Base-by-base conservation (phyloP, 129 eudicot species). In the Daucus carota region DNA sequence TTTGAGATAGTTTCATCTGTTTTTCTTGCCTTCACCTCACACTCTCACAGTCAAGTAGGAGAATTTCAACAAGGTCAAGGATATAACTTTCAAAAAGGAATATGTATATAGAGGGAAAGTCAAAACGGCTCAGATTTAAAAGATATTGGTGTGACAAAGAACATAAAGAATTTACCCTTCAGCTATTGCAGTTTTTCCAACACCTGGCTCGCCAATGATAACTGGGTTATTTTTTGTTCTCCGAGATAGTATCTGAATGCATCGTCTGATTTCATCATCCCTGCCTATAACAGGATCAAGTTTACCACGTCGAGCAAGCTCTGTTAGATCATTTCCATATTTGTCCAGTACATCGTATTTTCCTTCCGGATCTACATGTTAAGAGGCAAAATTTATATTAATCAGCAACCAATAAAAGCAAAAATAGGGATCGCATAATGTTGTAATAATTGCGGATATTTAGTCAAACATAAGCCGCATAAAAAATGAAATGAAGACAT, bases 161-260 rank as follows among this genome's bases (percentile, higher is more conserved):
- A 70, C 33, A 34, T 72, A 80, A 38, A 77, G 43, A 54, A 41
- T 79, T 66, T 91, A 94, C 98, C 98, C 98, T 89, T 94, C 98
- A 10, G 97, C 98, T 81, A 94, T 94, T 72, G 98, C 98, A 47
- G 98, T 94, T 86, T 94, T 94, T 14, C 98, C 97, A 8, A 94
- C 98, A 73, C 98, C 98, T 75, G 97, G 98, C 83, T 94, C 98
- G 34, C 98, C 98, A 77, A 94, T 94, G 67, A 94, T 94, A 62
- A 94, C 98, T 59, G 96, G 98, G 81, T 94, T 94, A 68, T 94
- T 94, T 81, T 94, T 94, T 42, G 98, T 94, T 80, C 97, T 82
- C 17, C 98, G 90, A 46, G 90, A 87, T 74, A 94, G 75, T 54
- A 94, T 94, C 80, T 93, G 98, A 24, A 93, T 93, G 76, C 98